These are phyloP conservation scores for Aspergillus pseudotamarii DNA, from an alignment of 2,329 filamentous ascomycete genomes.

Conservation along the genomic window DNA sequence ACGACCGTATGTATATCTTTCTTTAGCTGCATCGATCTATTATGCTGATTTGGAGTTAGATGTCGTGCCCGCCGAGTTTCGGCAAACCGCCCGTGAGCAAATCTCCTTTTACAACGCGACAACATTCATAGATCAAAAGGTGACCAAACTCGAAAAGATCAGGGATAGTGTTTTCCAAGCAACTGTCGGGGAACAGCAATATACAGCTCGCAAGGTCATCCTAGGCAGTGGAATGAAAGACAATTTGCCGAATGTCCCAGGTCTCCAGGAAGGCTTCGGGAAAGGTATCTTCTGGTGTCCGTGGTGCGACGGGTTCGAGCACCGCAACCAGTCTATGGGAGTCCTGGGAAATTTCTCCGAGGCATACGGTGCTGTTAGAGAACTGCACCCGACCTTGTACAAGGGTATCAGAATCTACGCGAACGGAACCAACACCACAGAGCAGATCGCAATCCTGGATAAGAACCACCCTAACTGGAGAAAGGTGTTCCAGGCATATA, in stretches of 20 bases:
- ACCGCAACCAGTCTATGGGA: slow-evolving; percentile 59
- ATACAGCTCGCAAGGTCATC: background rate
- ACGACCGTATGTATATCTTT: slow-evolving; percentile 49
- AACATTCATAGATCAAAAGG: background rate
- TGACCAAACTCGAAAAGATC: background rate
- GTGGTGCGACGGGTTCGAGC: slow-evolving; percentile 65
- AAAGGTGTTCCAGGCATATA: background rate
- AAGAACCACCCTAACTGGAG: background rate
- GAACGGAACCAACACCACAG: background rate
- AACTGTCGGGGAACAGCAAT: background rate
- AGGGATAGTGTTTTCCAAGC: background rate
- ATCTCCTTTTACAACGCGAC: background rate
- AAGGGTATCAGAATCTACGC: background rate
- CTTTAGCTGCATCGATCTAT: background rate
- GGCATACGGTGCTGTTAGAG: background rate
- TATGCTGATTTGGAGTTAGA: background rate
- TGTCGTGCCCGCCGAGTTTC: background rate
- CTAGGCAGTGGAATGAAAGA: background rate
- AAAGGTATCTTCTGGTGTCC: slow-evolving; percentile 65
- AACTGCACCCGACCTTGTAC: background rate
- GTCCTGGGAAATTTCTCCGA: slow-evolving; percentile 43
- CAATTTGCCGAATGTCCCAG: slow-evolving; percentile 52
- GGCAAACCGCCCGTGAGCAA: background rate
- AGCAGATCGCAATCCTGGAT: background rate
- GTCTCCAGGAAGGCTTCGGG: slow-evolving; percentile 57